These are phyloP conservation scores for Carallia brachiata DNA, from an alignment of 345 rosid genomes.

Conservation along the genomic window DNA sequence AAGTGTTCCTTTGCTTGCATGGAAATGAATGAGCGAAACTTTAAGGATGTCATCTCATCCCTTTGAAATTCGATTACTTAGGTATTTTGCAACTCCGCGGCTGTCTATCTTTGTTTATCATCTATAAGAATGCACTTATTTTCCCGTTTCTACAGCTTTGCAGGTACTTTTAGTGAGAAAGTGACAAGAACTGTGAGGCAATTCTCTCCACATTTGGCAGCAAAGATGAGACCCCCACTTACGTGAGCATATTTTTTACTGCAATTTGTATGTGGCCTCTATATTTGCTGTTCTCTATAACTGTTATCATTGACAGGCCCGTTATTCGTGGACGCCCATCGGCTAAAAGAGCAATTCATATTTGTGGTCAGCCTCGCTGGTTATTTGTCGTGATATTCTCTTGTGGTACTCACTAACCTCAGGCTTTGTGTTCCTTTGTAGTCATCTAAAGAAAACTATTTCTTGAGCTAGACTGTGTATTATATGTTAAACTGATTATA, in stretches of 20 bases:
- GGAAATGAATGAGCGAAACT: not conserved
- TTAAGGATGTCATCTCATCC: too few relatives aligned
- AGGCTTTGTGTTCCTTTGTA: not conserved
- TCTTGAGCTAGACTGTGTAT: too few relatives aligned
- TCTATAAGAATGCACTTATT: too few relatives aligned
- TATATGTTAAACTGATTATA: not conserved
- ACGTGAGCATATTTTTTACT: slow-evolving; percentile 47
- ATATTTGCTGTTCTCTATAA: slow-evolving; percentile 15
- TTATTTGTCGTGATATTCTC: slow-evolving; percentile 74
- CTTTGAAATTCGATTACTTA: too few relatives aligned
- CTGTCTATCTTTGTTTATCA: too few relatives aligned
- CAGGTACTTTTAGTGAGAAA: slow-evolving; percentile 89
- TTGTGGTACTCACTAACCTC: slow-evolving; percentile 44
- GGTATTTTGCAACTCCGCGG: too few relatives aligned
- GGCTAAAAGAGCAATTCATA: slow-evolving; percentile 68
- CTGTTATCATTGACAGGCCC: slow-evolving; percentile 52
- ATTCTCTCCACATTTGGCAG: slow-evolving; percentile 94
- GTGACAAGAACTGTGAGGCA: slow-evolving; percentile 79
- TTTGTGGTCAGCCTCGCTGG: slow-evolving; percentile 95
- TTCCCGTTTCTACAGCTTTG: slow-evolving; percentile 63
- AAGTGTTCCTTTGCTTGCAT: not conserved
- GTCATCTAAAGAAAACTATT: not conserved
- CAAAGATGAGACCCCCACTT: slow-evolving; percentile 91
- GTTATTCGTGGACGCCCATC: slow-evolving; percentile 95
- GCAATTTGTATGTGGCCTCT: not conserved